phyloP scores from a whole-genome alignment of 805 yeast genomes.

The Yarrowia keelungensis region DNA sequence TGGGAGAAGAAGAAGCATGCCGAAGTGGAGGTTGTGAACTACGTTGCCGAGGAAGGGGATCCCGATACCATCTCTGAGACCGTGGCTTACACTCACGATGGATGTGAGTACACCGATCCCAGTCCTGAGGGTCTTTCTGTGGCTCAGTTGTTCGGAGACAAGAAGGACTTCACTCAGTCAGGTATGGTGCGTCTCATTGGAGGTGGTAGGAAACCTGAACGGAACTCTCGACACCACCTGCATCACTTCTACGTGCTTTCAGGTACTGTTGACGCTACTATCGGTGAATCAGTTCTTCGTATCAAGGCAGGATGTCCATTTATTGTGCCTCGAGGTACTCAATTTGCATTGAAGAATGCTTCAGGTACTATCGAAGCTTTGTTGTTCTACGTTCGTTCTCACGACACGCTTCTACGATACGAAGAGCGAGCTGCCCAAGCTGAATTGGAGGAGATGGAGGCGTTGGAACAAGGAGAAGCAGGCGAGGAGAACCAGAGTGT shows the following conservation, averaged over 20 bases:
- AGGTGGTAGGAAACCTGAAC: conserved; percentile 65
- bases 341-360: conserved; percentile 67
- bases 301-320: conserved; percentile 78
- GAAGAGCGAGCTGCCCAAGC: conserved; percentile 23
- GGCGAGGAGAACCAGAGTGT: not conserved
- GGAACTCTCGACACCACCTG: conserved; percentile 68
- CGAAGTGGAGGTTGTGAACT: conserved; percentile 6
- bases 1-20: conserved; percentile 3
- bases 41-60: conserved; percentile 14
- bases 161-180: conserved; percentile 24
- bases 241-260: conserved; percentile 76
- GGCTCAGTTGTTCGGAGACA: conserved; percentile 33
- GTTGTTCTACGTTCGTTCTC: conserved; percentile 76
- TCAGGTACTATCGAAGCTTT: conserved; percentile 63
- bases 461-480: not conserved
- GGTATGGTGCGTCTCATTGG: conserved; percentile 32
- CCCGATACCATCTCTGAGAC: conserved; percentile 1
- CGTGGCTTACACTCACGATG: conserved; percentile 4
- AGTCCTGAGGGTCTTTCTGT: conserved; percentile 28
- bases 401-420: conserved; percentile 17
- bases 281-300: conserved; percentile 64
- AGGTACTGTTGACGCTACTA: conserved; percentile 72
- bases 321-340: conserved; percentile 79
- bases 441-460: not conserved
- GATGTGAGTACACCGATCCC: conserved; percentile 21